phyloP scores from a whole-genome alignment of 1,139 yeast genomes.

The Diutina neorugosa region DNA sequence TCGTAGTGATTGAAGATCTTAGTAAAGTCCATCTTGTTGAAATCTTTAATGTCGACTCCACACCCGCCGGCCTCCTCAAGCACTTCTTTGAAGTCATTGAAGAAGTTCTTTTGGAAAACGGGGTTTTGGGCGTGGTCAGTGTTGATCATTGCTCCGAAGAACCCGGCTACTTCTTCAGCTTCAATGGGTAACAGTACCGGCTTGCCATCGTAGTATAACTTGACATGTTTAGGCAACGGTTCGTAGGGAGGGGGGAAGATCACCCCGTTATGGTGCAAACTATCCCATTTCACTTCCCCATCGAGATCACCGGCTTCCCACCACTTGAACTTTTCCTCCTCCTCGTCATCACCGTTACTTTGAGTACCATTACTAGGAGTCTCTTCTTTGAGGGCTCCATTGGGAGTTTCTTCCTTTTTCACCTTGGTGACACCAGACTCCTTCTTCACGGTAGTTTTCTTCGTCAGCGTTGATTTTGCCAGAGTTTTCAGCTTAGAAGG shows the following conservation, averaged over 20 bases:
- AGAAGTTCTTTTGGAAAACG: constrained; percentile 77
- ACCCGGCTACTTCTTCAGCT: constrained; percentile 97
- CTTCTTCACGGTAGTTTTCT: background rate
- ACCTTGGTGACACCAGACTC: background rate
- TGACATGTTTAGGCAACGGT: constrained; percentile 72
- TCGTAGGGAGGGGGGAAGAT: constrained; percentile 88
- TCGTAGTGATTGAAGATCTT: constrained; percentile 69
- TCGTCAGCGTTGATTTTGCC: background rate
- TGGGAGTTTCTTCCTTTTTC: constrained; percentile 2
- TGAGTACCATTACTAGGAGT: background rate
- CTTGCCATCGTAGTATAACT: constrained; percentile 61
- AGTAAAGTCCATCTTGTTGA: constrained; percentile 66
- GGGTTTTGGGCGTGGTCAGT: constrained; percentile 86
- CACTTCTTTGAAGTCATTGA: constrained; percentile 61
- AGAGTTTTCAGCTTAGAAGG: background rate
- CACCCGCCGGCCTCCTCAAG: constrained; percentile 61
- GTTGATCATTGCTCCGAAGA: constrained; percentile 79
- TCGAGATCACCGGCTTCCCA: constrained; percentile 66
- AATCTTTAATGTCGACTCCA: constrained; percentile 40
- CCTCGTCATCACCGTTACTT: constrained; percentile 28
- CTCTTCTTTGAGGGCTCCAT: constrained; percentile 5
- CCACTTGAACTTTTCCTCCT: constrained; percentile 61
- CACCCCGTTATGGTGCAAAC: constrained; percentile 82
- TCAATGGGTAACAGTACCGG: constrained; percentile 62
- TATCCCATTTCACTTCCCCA: constrained; percentile 75